phyloP scores from a whole-genome alignment of 257 asterid genomes.

The Hygrophila difformis region DNA sequence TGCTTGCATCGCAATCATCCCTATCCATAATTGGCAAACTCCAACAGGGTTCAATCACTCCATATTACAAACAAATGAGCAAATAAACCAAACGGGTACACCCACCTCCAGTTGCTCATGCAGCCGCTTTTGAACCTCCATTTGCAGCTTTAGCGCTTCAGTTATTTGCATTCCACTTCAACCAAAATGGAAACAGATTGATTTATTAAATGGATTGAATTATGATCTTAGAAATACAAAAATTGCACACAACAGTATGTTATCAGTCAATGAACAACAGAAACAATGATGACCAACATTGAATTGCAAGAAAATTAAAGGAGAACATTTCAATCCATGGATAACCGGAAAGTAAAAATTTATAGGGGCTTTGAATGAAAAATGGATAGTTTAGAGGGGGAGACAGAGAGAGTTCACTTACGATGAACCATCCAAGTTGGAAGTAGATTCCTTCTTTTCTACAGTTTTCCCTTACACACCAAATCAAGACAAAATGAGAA shows the following conservation, averaged over 20 bases:
- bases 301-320: conserved; percentile 1
- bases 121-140: conserved; percentile 98
- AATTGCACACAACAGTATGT: not conserved
- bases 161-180: conserved; percentile 85
- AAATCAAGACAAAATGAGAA: conserved; percentile 13
- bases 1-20: too few species aligned
- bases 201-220: not conserved
- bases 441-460: conserved; percentile 78
- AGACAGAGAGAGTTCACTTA: conserved; percentile 37
- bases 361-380: not conserved
- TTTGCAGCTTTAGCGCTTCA: conserved; percentile 95
- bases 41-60: not conserved
- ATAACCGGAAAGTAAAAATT: too few species aligned
- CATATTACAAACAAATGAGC: not conserved
- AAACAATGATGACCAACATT: not conserved
- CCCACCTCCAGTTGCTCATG: conserved; percentile 99
- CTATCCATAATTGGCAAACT: too few species aligned
- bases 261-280: conserved; percentile 6
- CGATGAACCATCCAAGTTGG: conserved; percentile 89
- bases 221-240: not conserved
- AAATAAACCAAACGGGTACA: conserved; percentile 17
- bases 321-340: too few species aligned
- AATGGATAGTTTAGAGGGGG: conserved; percentile 6
- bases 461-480: conserved; percentile 51
- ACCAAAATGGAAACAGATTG: conserved; percentile 13